Evolutionary conservation across 257 asterid genomes (phyloP).

Genomic region (Salvia splendens): DNA sequence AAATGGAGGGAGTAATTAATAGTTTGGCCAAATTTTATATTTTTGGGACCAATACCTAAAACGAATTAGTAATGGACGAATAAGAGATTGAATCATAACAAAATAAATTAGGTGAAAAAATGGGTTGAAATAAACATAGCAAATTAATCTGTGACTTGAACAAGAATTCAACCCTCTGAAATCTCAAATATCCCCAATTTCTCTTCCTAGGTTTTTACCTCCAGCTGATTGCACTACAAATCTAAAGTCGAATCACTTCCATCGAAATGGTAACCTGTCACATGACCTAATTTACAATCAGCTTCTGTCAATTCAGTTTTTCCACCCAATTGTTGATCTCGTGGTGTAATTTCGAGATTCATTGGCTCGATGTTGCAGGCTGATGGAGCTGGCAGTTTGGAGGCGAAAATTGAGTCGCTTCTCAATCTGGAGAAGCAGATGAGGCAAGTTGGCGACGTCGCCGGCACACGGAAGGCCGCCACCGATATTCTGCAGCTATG

Average conservation of each 20-base stretch:
- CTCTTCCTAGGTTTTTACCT: conserved; percentile 31
- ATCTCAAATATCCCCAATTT: conserved; percentile 1
- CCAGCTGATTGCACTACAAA: conserved; percentile 5
- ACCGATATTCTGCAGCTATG: conserved; percentile 85
- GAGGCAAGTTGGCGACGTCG: conserved; percentile 87
- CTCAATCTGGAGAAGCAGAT: conserved; percentile 90
- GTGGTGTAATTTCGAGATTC: background rate
- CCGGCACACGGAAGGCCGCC: conserved; percentile 77
- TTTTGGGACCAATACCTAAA: no score
- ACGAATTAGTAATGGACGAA: no score
- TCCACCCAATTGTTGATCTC: conserved; percentile 25
- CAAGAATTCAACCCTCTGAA: conserved; percentile 27
- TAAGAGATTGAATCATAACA: no score
- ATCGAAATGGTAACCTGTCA: conserved; percentile 28
- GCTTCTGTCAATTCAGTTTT: background rate
- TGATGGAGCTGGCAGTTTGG: conserved; percentile 63
- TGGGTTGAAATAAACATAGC: no score
- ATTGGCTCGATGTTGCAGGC: conserved; percentile 48
- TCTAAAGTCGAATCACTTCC: conserved; percentile 1
- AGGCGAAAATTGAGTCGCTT: conserved; percentile 64
- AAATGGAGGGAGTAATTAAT: no score
- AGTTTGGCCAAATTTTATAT: no score
- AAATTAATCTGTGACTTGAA: no score
- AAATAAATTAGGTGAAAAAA: no score
- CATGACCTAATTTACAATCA: background rate